Evolutionary conservation across 2,329 filamentous ascomycete species (phyloP), one percentile per base, ranked within the genome.

Genomic region (Cladosporium austrohemisphaericum): DNA sequence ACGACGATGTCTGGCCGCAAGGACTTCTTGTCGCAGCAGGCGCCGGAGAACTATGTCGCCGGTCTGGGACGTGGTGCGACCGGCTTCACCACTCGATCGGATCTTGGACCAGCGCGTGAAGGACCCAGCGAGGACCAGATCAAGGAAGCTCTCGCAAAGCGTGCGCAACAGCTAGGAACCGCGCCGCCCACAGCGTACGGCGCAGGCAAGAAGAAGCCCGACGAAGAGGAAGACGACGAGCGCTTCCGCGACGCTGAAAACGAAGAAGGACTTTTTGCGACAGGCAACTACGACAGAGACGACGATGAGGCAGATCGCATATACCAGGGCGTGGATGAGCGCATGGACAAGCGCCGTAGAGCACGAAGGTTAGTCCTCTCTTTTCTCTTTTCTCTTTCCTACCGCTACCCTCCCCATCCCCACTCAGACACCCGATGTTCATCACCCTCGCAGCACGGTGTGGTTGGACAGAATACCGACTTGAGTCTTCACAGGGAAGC

Each of bases 81-180:
- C 6, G 93, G 94, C 53, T 98, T 98, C 74, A 97, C 93, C 13
- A 98, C 93, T 32, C 84, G 94, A 63, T 97, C 92, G 50, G 93
- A 98, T 78, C 77, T 98, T 51, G 93, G 94, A 51, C 93, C 94
- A 43, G 92, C 92, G 52, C 82, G 92, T 62, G 92, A 96, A 74
- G 93, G 93, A 13, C 93, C 93, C 41, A 95, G 88, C 43, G 92
- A 96, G 62, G 93, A 98, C 67, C 92, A 97, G 72, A 96, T 98
- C 72, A 96, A 97, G 69, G 93, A 95, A 69, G 91, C 89, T 54
- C 85, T 98, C 60, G 91, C 91, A 41, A 96, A 96, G 71, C 85
- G 94, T 61, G 92, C 93, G 6, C 87, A 88, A 50, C 83, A 88
- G 64, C 80, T 97, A 1, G 85, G 84, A 37, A 79, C 81, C 54